Evolutionary conservation across 169 alveolate species (phyloP), one percentile per base, ranked within the genome.

Genomic region (Miamiensis avidus): DNA sequence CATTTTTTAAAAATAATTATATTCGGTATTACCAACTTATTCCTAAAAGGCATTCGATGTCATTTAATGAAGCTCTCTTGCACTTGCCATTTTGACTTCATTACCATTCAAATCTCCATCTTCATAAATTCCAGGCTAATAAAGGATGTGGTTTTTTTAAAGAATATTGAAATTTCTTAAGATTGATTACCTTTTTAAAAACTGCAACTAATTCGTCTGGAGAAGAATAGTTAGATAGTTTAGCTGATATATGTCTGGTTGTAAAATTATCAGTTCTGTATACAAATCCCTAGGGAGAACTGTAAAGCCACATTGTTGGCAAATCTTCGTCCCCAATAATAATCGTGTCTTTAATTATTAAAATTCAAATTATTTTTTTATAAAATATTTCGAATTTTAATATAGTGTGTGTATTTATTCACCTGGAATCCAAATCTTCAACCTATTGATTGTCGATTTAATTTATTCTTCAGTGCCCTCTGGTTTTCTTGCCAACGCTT

Each of bases 121-220:
- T 49, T 49, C 69, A 49, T 49, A 49, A 49, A 49, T 4, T 49
- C 26, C 4, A 11, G 4, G 69, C 69, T 49, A 49, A 11, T 11
- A 49, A 49, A 49, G 20, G 75, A 85, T 89, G 77, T 85, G 77
- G 76, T 75, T 82, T 74, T 75, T 75, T 74, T 76, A 76, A 84
- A 74, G 74, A 78, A 78, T 82, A 85, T 74, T 88, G 92, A 11
- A 87, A 82, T 33, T 85, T 76, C 25, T 34, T 75, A 30, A 85
- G 83, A 49, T 82, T 78, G n/a, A 76, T 87, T 49, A 91, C 92
- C 74, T 86, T 89, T 82, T 95, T 95, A 82, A 92, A 83, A 0
- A 93, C 93, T 25, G 94, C 97, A 1, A 92, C 95, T 25, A 93
- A 82, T 88, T 95, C 97, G 84, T 91, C 94, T 49, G 93, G 92